Evolutionary conservation across 352 stramenopile genomes (phyloP), one percentile per base, ranked within the genome.

Genomic region (Phytophthora fragariaefolia): DNA sequence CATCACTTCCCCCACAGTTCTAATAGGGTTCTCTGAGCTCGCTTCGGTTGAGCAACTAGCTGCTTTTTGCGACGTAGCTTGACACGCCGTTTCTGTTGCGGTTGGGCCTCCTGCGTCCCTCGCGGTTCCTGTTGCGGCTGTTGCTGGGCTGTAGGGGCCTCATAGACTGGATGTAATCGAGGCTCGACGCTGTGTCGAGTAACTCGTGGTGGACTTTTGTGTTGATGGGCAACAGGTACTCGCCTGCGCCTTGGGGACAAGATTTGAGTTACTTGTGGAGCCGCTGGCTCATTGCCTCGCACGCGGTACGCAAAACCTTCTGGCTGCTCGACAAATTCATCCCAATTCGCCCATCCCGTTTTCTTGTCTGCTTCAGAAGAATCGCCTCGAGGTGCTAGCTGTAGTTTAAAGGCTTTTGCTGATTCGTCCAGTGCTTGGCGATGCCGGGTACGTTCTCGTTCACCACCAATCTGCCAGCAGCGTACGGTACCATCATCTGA

Each of bases 401-500:
- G 40, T 20, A 77, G 42, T 23, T 60, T 52, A 65, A 68, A 79
- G 15, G n/a, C n/a, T 36, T 57, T 28, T 45, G 26, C 23, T 38
- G 17, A 10, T 43, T 66, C 26, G 2, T 8, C 42, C 45, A 17
- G 27, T 38, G 15, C 12, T 28, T 64, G 20, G 59, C 64, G 5
- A 17, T 15, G 34, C 22, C 46, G 22, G 22, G 22, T 24, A 6
- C 9, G 15, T 7, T 59, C 28, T 5, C 17, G 32, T 45, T 61
- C 24, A 24, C 69, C 50, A 40, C 58, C 62, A 15, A 77, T 20
- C 32, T 77, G 71, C 82, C 82, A 90, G 45, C 48, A 69, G 2
- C 80, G 77, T 15, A 91, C 68, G 0, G 72, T 91, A 48, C 85
- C 85, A 56, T 93, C 85, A 63, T 93, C 85, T 0, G 82, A 91